Percentiles rank a stretch among this genome's conserved stretches.
Conservation (phyloP, 148 eudicot species). For the Silene latifolia region DNA sequence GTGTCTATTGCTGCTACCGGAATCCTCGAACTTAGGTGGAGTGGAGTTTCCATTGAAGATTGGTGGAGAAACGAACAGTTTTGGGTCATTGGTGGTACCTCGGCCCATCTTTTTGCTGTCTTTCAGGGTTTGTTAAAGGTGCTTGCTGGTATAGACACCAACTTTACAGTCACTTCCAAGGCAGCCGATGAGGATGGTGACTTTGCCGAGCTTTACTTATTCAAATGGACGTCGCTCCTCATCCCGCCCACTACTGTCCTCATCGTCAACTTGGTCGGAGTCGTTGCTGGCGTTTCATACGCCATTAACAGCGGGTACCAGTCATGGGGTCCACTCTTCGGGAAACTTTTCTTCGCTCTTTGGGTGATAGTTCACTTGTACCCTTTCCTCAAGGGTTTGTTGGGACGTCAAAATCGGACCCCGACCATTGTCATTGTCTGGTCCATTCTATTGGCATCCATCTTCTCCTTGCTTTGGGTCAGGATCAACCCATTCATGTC, state of each 20-base stretch:
- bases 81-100: slow-evolving; percentile 90
- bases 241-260: slow-evolving; percentile 83
- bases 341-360: slow-evolving; percentile 70
- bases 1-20: slow-evolving; percentile 69
- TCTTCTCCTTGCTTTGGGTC: slow-evolving; percentile 82
- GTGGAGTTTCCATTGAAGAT: slow-evolving; percentile 72
- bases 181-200: slow-evolving; percentile 82
- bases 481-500: slow-evolving; percentile 74
- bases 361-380: slow-evolving; percentile 85
- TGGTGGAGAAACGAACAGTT: slow-evolving; percentile 97
- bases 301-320: slow-evolving; percentile 80
- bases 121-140: slow-evolving; percentile 84
- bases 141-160: slow-evolving; percentile 76
- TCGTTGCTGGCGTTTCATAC: slow-evolving; percentile 75
- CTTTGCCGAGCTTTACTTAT: slow-evolving; percentile 65
- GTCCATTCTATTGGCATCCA: slow-evolving; percentile 76
- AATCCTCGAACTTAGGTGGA: slow-evolving; percentile 70
- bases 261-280: slow-evolving; percentile 64
- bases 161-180: slow-evolving; percentile 82
- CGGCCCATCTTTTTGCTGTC: slow-evolving; percentile 82
- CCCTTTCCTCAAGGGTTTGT: slow-evolving; percentile 82
- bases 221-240: slow-evolving; percentile 79
- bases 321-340: slow-evolving; percentile 86
- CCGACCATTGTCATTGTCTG: slow-evolving; percentile 87
- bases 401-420: slow-evolving; percentile 73